Evolutionary conservation across 192 early-diverging fungal genomes (phyloP).

Genomic region (Coemansia sp.): DNA sequence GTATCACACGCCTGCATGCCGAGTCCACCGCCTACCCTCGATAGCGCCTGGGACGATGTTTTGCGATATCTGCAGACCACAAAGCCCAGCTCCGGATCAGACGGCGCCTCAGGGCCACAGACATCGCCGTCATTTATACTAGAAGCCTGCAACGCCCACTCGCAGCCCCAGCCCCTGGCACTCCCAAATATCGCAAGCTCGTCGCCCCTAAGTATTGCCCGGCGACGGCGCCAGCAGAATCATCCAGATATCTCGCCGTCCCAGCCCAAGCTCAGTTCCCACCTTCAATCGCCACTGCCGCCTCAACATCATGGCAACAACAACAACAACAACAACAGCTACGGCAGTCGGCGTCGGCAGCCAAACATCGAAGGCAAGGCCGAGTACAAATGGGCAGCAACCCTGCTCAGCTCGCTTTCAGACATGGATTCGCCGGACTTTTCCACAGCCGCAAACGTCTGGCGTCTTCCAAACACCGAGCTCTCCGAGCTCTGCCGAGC

Average conservation of each 20-base stretch:
- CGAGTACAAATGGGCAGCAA: constrained; percentile 19
- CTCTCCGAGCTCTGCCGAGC: constrained; percentile 18
- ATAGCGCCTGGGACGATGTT: neutral
- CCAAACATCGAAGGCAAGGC: neutral
- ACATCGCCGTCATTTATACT: neutral
- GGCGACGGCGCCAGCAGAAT: neutral
- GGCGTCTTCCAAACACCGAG: constrained; percentile 28
- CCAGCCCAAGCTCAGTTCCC: neutral
- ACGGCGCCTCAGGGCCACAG: neutral
- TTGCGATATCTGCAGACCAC: neutral
- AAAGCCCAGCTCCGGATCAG: neutral
- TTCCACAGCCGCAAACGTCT: constrained; percentile 6
- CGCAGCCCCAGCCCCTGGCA: neutral
- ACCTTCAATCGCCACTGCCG: neutral
- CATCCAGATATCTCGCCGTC: neutral
- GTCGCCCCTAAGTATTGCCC: neutral
- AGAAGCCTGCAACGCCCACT: neutral
- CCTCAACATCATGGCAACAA: neutral
- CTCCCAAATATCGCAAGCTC: neutral
- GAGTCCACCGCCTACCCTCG: neutral
- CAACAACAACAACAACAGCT: neutral
- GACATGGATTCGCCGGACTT: constrained; percentile 17
- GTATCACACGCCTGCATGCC: no score
- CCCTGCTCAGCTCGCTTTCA: constrained; percentile 17
- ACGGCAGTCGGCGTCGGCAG: no score